These are phyloP conservation scores for Pneumocystis jirovecii DNA, from an alignment of 1,139 yeast species.

Conservation along the genomic window DNA sequence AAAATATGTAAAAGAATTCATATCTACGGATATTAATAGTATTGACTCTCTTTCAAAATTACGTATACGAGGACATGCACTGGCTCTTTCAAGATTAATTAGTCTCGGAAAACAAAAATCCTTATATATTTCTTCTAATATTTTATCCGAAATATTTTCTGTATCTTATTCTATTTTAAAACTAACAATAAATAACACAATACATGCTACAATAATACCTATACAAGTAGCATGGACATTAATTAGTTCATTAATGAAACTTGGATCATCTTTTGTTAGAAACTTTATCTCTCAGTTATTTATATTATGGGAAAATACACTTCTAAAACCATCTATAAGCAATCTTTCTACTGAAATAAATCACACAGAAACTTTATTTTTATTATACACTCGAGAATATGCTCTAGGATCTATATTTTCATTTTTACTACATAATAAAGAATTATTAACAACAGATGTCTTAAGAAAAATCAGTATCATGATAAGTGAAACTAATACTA, in stretches of 20 bases:
- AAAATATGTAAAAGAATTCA: neutral
- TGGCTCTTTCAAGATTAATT: neutral
- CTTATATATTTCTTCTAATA: neutral
- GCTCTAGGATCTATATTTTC: constrained; percentile 1
- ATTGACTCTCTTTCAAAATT: neutral
- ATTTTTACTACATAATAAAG: neutral
- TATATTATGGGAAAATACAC: neutral
- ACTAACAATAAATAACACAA: neutral
- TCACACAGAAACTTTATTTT: neutral
- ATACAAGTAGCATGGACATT: constrained; percentile 1
- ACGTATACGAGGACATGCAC: neutral
- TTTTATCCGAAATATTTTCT: neutral
- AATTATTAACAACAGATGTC: neutral
- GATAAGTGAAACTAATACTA: neutral
- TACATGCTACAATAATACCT: neutral
- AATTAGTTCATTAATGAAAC: constrained; percentile 11
- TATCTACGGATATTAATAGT: neutral
- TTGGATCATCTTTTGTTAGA: constrained; percentile 8
- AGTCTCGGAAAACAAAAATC: neutral
- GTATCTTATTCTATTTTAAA: neutral
- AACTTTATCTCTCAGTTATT: neutral
- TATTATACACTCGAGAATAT: neutral
- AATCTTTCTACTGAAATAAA: neutral
- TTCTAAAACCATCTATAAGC: neutral
- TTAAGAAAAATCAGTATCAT: neutral